Evolutionary conservation across 306 rosid species (phyloP), one percentile per base, ranked within the genome.

Genomic region (Sophora flavescens): DNA sequence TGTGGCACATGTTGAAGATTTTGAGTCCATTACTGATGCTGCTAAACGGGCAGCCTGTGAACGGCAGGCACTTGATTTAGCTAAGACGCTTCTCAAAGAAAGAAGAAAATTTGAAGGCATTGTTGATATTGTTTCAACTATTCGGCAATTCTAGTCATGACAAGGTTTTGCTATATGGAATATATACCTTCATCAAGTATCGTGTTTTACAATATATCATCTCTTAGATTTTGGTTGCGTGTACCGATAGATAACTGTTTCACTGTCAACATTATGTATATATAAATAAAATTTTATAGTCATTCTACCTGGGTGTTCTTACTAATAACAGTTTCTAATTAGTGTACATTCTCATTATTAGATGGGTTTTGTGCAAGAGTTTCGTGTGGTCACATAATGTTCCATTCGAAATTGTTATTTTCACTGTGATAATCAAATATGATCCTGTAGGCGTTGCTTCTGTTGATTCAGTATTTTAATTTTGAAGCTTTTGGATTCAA

Each of bases 1-100:
- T 16, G 93, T 92, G 76, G 97, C 91, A 12, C 97, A 95, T 76
- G 96, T 95, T 47, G 96, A 90, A 77, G 97, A 92, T 82, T 84
- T 95, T 11, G 98, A 95, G 62, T 89, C 97, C 33, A 90, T 92
- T 52, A 12, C 71, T 18, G 91, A 95, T 58, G 86, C 84, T 32
- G 82, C 77, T 42, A 92, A 84, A 59, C 83, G 96, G 28, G 99
- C 97, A n/a, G 72, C 57, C 10, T 87, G 97, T 32, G 97, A 90
- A 82, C 77, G 78, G 0, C 85, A 79, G 26, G 97, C 97, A 17
- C 98, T 90, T 75, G 73, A 88, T 17, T 42, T 83, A 12, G 93
- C 96, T 13, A 95, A 95, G 84, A 57, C 74, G 80, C 74, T 95
- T 75, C 93, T 95, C 32, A 92, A 92, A 84, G 86, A 95, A 69